These are phyloP conservation scores for Cardamine chenopodiifolia DNA, from an alignment of 345 rosid species.

Conservation along the genomic window DNA sequence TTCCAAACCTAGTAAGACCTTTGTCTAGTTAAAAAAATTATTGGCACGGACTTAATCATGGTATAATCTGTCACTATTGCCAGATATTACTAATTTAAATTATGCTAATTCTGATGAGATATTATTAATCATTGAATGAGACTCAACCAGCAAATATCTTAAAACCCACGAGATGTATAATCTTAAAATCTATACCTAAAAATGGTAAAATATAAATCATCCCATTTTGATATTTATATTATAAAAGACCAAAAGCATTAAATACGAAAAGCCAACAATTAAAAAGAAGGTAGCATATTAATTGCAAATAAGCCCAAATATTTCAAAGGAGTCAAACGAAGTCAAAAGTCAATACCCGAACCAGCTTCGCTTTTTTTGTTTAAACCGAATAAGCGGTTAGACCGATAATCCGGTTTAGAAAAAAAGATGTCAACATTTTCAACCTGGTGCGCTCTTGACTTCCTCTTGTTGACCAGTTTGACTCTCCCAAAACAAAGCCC, in stretches of 20 bases:
- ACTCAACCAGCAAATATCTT: constrained; percentile 3
- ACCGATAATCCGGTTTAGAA: constrained; percentile 17
- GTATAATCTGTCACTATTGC: neutral
- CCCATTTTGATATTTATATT: neutral
- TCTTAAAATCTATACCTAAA: neutral
- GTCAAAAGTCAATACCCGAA: constrained; percentile 95
- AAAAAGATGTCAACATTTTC: constrained; percentile 2
- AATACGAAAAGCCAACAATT: constrained; percentile 2
- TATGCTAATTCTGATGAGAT: neutral
- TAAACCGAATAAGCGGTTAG: neutral
- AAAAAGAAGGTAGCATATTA: constrained; percentile 22
- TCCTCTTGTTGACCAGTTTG: constrained; percentile 36
- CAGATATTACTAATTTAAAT: neutral
- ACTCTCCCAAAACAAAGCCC: neutral
- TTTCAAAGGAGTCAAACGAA: constrained; percentile 31
- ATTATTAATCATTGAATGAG: neutral
- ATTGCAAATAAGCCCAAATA: constrained; percentile 22
- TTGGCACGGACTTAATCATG: neutral
- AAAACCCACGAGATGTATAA: neutral
- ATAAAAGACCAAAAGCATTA: neutral
- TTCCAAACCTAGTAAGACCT: neutral
- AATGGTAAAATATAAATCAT: neutral
- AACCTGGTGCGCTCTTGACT: constrained; percentile 97
- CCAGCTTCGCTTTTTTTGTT: constrained; percentile 53
- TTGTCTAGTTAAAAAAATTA: neutral